Base-by-base conservation (phyloP, 2,329 filamentous ascomycete genomes). In the Aspergillus pseudoviridinutans region DNA sequence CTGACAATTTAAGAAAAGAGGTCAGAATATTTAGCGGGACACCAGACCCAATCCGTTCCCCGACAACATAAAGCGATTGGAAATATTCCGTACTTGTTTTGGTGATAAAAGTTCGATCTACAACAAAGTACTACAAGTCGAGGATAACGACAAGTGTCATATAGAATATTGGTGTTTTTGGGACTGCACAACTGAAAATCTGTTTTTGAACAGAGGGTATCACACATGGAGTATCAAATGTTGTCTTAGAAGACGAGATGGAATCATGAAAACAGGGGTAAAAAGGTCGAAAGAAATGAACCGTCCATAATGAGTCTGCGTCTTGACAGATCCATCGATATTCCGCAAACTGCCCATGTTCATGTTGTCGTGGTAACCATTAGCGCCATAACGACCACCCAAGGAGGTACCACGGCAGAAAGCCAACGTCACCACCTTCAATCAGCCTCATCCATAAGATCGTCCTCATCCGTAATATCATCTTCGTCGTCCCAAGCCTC, bases 401-500 rank as follows among this genome's bases (percentile, higher is more conserved):
- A 7, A 6, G 14, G 32, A 17, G 32, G 32, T 14, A 35, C 7
- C 32, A 35, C 4, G 14, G 14, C 32, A 35, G 2, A 6, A 7
- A 17, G 5, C 6, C 32, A 17, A 35, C 22, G 27, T 63, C 25
- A 22, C 44, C 35, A 4, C 3, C n/a, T 12, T 35, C 29, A 29
- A 17, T 57, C 55, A 14, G 50, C 55, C n/a, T 25, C 24, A 20
- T 55, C 56, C 24, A 56, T 38, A 4, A 17, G 3, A 17, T 57
- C 55, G 1, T 53, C 55, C 24, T 25, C 24, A 20, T 55, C 56
- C n/a, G 53, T 35, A 7, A 6, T 4, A 17, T 35, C 32, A 35
- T 35, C 57, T 0, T 58, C 53, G 49, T 60, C 53, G 10, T 47
- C 51, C 38, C 41, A 52, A 17, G 50, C 58, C 20, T 55, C 55